phyloP scores from a whole-genome alignment of 257 asterid species.

The Petrea volubilis region DNA sequence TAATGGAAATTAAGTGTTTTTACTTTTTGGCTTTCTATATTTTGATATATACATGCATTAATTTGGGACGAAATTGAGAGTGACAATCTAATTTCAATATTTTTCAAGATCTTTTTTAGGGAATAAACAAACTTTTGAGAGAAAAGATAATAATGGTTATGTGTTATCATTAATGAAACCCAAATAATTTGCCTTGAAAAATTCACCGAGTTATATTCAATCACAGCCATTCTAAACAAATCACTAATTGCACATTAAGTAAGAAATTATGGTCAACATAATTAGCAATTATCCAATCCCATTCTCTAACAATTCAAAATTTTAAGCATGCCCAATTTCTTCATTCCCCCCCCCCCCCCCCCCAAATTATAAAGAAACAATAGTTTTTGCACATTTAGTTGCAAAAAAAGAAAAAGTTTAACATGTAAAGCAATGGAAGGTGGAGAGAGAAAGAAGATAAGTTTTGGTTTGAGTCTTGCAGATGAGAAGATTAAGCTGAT shows the following conservation, averaged over 20 bases:
- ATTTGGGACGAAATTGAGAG: too few relatives aligned
- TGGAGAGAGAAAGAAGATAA: slow-evolving; percentile 30
- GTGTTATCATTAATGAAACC: neutral
- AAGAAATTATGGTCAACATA: neutral
- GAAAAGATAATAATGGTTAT: neutral
- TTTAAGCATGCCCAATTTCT: neutral
- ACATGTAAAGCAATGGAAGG: slow-evolving; percentile 21
- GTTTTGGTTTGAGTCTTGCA: slow-evolving; percentile 36
- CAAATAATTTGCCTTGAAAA: neutral
- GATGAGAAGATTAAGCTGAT: slow-evolving; percentile 55
- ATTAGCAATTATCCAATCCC: neutral
- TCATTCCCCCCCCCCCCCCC: neutral
- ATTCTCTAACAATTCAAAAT: slow-evolving; percentile 9
- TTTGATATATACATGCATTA: too few relatives aligned
- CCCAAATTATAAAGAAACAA: neutral
- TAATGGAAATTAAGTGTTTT: too few relatives aligned
- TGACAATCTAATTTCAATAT: too few relatives aligned
- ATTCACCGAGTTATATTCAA: neutral
- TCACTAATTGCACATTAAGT: slow-evolving; percentile 12
- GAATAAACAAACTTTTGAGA: too few relatives aligned
- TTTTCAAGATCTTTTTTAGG: too few relatives aligned
- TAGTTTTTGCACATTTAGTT: too few relatives aligned
- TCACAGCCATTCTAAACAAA: neutral
- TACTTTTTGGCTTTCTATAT: too few relatives aligned
- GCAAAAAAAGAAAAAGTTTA: neutral